Evolutionary conservation across 2,329 filamentous ascomycete species (phyloP).

Genomic region (Fonsecaea multimorphosa): DNA sequence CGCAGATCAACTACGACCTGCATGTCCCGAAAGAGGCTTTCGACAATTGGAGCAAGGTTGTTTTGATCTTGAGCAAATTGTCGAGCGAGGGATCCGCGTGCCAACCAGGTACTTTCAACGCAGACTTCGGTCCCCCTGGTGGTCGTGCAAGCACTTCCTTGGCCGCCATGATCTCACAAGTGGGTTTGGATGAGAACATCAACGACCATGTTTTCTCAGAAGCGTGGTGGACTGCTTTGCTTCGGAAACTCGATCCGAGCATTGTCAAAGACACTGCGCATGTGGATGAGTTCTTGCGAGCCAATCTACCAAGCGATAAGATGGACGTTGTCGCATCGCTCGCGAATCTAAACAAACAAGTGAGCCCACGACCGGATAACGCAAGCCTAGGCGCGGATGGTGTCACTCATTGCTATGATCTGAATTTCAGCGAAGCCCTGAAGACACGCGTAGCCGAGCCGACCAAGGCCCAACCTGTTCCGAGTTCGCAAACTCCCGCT

Average conservation of each 20-base stretch:
- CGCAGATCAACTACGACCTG: slow-evolving; percentile 90
- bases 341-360: slow-evolving; percentile 13
- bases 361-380: slow-evolving; percentile 8
- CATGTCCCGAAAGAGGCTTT: slow-evolving; percentile 90
- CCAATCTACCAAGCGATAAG: slow-evolving; percentile 24
- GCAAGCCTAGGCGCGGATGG: slow-evolving; percentile 10
- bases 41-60: slow-evolving; percentile 91
- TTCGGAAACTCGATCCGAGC: slow-evolving; percentile 29
- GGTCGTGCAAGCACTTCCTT: slow-evolving; percentile 23
- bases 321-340: slow-evolving; percentile 11
- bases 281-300: slow-evolving; percentile 29
- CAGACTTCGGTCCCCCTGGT: slow-evolving; percentile 20
- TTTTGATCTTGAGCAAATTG: slow-evolving; percentile 61
- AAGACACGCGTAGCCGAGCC: slow-evolving; percentile 19
- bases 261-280: slow-evolving; percentile 29
- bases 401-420: slow-evolving; percentile 19
- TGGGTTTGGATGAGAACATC: slow-evolving; percentile 20
- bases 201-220: slow-evolving; percentile 21
- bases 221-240: slow-evolving; percentile 32
- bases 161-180: slow-evolving; percentile 31
- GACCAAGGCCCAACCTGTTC: slow-evolving; percentile 1
- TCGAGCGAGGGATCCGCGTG: slow-evolving; percentile 31
- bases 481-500: slow-evolving; percentile 24
- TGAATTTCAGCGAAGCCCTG: slow-evolving; percentile 33
- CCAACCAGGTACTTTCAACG: slow-evolving; percentile 4